A percentile compares a stretch with the other conserved stretches of the same genome.
Evolutionary conservation across 2,329 filamentous ascomycete genomes (phyloP).

Genomic region (Penicillium italicum): DNA sequence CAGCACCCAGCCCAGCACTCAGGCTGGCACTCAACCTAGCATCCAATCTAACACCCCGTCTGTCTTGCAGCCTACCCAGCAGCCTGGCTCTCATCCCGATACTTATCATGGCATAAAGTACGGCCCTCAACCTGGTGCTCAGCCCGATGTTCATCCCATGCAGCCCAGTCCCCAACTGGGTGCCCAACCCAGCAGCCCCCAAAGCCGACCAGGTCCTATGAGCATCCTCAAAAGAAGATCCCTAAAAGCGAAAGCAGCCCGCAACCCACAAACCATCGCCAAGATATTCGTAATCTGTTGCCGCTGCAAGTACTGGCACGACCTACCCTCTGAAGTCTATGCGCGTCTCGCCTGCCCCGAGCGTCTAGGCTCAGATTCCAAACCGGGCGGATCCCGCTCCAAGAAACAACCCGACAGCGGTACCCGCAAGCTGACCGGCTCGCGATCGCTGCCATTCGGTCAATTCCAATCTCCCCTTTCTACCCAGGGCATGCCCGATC

Average conservation of each 20-base stretch:
- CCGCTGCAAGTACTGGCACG: slow-evolving; percentile 44
- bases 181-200: slow-evolving; percentile 4
- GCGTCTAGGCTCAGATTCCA: slow-evolving; percentile 7
- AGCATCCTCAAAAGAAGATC: slow-evolving; percentile 12
- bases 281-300: slow-evolving; percentile 46
- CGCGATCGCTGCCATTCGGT: neutral
- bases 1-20: neutral
- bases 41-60: neutral
- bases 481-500: slow-evolving; percentile 7
- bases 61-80: neutral
- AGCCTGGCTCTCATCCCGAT: neutral
- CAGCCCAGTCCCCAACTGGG: neutral
- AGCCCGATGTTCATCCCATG: neutral
- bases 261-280: slow-evolving; percentile 26
- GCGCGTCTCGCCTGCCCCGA: slow-evolving; percentile 34
- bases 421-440: neutral
- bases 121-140: neutral
- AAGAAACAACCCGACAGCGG: neutral
- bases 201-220: slow-evolving; percentile 2
- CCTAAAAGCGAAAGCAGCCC: slow-evolving; percentile 13
- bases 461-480: neutral
- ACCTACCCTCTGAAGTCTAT: slow-evolving; percentile 41
- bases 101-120: neutral
- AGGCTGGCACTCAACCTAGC: neutral
- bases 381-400: slow-evolving; percentile 3